Percentiles rank a stretch among this genome's conserved stretches.
Evolutionary conservation across 2,329 filamentous ascomycete genomes (phyloP).

Genomic region (Sporothrix phasma): DNA sequence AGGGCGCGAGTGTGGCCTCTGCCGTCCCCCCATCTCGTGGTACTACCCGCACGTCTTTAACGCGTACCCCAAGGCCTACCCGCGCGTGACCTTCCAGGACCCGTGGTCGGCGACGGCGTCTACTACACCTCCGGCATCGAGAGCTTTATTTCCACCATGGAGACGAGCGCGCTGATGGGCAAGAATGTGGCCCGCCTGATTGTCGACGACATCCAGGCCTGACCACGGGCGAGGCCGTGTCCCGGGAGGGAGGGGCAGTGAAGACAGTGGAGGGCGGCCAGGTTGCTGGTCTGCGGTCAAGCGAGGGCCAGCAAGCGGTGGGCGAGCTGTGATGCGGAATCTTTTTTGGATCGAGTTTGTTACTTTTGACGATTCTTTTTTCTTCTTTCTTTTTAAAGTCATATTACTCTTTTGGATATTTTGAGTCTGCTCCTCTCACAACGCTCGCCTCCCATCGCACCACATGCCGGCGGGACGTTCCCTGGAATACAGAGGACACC

Average conservation of each 20-base stretch:
- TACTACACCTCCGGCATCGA: conserved; percentile 74
- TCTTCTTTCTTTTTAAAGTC: not conserved
- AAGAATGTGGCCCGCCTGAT: conserved; percentile 70
- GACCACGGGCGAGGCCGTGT: conserved; percentile 12
- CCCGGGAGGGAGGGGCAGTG: not conserved
- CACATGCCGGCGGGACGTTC: no score
- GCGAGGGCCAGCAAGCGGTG: not conserved
- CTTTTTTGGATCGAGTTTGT: not conserved
- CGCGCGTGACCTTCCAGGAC: conserved; percentile 79
- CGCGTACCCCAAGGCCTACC: conserved; percentile 77
- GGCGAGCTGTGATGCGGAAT: not conserved
- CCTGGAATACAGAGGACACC: no score
- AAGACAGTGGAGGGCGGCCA: not conserved
- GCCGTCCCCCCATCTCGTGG: conserved; percentile 64
- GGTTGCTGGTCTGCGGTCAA: not conserved
- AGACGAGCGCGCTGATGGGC: conserved; percentile 87
- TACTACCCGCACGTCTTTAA: conserved; percentile 68
- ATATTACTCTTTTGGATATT: no score
- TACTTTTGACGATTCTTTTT: not conserved
- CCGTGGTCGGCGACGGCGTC: conserved; percentile 53
- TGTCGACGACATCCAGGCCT: conserved; percentile 39
- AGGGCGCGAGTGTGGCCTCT: no score
- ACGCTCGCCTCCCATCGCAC: no score
- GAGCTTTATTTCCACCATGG: conserved; percentile 94
- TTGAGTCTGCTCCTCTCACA: not conserved